Conservation (phyloP, 2,329 filamentous ascomycete genomes). For the Lasiodiplodia sp. region DNA sequence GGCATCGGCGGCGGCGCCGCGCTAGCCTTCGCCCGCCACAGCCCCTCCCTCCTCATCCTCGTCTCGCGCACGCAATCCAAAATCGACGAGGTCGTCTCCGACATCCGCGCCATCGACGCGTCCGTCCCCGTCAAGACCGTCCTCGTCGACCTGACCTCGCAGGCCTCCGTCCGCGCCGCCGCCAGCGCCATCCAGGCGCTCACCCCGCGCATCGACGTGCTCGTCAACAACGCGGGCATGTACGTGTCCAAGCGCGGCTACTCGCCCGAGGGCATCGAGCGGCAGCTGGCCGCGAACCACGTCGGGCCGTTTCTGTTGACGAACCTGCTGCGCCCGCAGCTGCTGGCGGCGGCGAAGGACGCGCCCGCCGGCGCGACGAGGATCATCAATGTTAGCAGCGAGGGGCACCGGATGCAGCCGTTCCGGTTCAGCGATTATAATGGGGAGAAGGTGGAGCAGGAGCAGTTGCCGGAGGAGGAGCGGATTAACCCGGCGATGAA, state of each 20-base stretch:
- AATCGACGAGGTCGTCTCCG: constrained; percentile 47
- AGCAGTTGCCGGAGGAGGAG: background rate
- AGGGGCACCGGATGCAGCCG: constrained; percentile 32
- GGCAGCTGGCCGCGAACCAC: constrained; percentile 56
- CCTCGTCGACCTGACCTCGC: constrained; percentile 46
- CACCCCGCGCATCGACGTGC: constrained; percentile 47
- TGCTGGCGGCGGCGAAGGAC: constrained; percentile 44
- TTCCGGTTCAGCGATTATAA: constrained; percentile 34
- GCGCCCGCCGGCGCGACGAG: constrained; percentile 32
- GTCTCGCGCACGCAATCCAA: constrained; percentile 54
- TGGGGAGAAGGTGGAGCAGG: too few relatives aligned
- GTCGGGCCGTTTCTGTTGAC: constrained; percentile 55
- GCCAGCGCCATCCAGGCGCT: constrained; percentile 45
- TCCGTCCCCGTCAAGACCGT: constrained; percentile 43
- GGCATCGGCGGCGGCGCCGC: constrained; percentile 41
- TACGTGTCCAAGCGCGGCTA: constrained; percentile 39
- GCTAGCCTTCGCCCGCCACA: constrained; percentile 38
- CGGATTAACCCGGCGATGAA: background rate
- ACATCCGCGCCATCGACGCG: constrained; percentile 44
- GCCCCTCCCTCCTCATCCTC: constrained; percentile 41
- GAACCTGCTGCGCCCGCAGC: constrained; percentile 50
- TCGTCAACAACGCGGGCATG: constrained; percentile 50
- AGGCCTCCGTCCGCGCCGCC: constrained; percentile 45
- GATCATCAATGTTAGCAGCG: constrained; percentile 40
- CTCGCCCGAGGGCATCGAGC: constrained; percentile 53